Base-by-base conservation (phyloP, 768 basidiomycete species). In the Podaxis sp. region DNA sequence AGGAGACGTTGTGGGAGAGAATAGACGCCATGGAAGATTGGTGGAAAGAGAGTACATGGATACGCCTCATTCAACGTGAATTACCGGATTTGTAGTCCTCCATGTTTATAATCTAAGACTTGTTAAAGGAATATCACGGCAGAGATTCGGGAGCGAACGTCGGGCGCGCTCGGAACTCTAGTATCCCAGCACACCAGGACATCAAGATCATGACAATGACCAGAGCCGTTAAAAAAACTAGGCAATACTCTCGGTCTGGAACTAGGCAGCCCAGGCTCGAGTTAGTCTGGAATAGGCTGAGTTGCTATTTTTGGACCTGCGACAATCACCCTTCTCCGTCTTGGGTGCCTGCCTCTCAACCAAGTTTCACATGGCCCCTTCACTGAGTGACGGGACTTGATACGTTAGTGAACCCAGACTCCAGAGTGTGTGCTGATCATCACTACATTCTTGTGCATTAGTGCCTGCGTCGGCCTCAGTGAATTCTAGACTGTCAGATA, bases 21-120 rank as follows among this genome's bases (percentile, higher is more conserved):
- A 88, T 96, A 39, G 84, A 89, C 65, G 79, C 80, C 57, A 90
- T 94, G 88, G 86, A 90, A 19, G 92, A 93, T 44, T 93, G 92
- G 93, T 96, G 95, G 94, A 93, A 86, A 70, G 92, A 95, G 69
- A 91, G 86, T 65, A 96, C 93, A 55, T 96, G 93, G 93, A 86
- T 80, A 42, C 79, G 94, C 63, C 75, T 96, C 59, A 85, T 93
- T 68, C 87, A 88, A 66, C 80, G 94, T 71, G 93, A 96, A 74
- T 74, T 95, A 59, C 93, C 93, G n/a, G 94, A 95, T 75, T 63
- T 81, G 61, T 84, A 75, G 68, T 28, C 61, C 59, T 30, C 44
- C 13, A 30, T 4, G 12, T 30, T 52, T 17, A n/a, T 52, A 15
- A 33, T 9, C 33, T 9, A 22, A n/a, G 42, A 44, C 42, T 8